These are phyloP conservation scores for Tephrocybe sp. DNA, from an alignment of 768 basidiomycete genomes.

Conservation along the genomic window DNA sequence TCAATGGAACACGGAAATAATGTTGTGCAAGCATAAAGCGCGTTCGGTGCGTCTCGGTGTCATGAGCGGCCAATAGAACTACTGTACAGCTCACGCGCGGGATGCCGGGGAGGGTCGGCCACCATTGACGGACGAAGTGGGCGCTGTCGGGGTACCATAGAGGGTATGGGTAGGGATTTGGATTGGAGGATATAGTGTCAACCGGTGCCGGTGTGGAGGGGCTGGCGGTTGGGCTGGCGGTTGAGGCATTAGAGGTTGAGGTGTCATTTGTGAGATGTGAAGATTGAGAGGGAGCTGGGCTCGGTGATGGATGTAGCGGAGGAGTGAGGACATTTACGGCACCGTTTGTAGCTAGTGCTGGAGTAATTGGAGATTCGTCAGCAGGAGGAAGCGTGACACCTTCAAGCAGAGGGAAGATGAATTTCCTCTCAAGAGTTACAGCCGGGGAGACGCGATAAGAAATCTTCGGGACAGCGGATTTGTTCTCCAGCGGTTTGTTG, in stretches of 20 bases:
- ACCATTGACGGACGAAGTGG: conserved; percentile 80
- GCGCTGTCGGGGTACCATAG: conserved; percentile 72
- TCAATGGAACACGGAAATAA: conserved; percentile 69
- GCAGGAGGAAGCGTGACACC: neutral
- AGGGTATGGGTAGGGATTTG: conserved; percentile 65
- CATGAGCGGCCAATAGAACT: conserved; percentile 61
- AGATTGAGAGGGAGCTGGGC: neutral
- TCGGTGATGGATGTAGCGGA: neutral
- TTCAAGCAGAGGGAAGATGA: conserved; percentile 41
- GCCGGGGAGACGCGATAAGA: conserved; percentile 39
- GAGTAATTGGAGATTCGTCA: neutral
- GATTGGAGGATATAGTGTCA: conserved; percentile 13
- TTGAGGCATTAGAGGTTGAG: neutral
- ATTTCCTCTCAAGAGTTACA: conserved; percentile 48
- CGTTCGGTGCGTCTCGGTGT: conserved; percentile 56
- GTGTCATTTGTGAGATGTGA: neutral
- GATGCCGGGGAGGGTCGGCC: conserved; percentile 63
- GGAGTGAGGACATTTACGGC: neutral
- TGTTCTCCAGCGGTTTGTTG: conserved; percentile 22
- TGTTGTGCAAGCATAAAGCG: conserved; percentile 71
- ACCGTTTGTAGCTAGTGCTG: neutral
- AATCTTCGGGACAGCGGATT: conserved; percentile 37
- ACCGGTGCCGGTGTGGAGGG: neutral
- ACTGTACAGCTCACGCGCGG: conserved; percentile 73
- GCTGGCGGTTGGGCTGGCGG: conserved; percentile 10